Conservation (phyloP, 2,329 filamentous ascomycete species). For the Rasamsonia emersonii region DNA sequence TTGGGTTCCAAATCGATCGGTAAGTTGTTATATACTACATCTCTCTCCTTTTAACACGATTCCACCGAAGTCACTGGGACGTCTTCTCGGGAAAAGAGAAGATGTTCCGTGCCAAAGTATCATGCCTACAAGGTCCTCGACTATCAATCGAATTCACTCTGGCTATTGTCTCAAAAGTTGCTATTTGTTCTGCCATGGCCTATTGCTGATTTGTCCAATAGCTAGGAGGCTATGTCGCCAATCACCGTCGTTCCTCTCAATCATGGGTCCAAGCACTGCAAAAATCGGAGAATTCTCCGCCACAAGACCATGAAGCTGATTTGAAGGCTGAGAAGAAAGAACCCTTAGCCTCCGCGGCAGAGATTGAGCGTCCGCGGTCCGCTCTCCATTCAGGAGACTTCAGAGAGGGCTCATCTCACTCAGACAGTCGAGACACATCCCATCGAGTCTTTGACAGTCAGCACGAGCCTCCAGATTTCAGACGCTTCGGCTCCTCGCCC, state of each 20-base stretch:
- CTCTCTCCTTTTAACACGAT: neutral
- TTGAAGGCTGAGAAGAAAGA: slow-evolving; percentile 31
- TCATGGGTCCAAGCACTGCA: slow-evolving; percentile 20
- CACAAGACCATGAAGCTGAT: slow-evolving; percentile 26
- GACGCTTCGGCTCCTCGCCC: slow-evolving; percentile 40
- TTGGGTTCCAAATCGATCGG: slow-evolving; percentile 61
- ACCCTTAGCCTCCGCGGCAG: slow-evolving; percentile 46
- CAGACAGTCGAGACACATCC: slow-evolving; percentile 18
- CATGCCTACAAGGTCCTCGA: too few relatives aligned
- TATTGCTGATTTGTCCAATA: slow-evolving; percentile 11
- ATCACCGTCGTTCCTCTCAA: slow-evolving; percentile 29
- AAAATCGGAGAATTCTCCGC: slow-evolving; percentile 11
- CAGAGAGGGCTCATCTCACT: slow-evolving; percentile 34
- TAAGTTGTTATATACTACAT: slow-evolving; percentile 20
- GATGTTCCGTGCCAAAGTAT: too few relatives aligned
- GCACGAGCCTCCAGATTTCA: slow-evolving; percentile 8
- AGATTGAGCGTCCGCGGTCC: slow-evolving; percentile 76
- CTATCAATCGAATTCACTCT: too few relatives aligned
- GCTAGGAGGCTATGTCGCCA: slow-evolving; percentile 32
- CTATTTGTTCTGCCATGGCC: too few relatives aligned
- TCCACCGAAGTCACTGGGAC: too few relatives aligned
- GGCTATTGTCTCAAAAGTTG: too few relatives aligned
- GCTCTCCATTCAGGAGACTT: slow-evolving; percentile 58
- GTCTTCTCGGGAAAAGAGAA: neutral
- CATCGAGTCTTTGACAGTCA: slow-evolving; percentile 12